A percentile compares a stretch with the other conserved stretches of the same genome.
Evolutionary conservation across 257 asterid species (phyloP).

Genomic region (Rehmannia glutinosa): DNA sequence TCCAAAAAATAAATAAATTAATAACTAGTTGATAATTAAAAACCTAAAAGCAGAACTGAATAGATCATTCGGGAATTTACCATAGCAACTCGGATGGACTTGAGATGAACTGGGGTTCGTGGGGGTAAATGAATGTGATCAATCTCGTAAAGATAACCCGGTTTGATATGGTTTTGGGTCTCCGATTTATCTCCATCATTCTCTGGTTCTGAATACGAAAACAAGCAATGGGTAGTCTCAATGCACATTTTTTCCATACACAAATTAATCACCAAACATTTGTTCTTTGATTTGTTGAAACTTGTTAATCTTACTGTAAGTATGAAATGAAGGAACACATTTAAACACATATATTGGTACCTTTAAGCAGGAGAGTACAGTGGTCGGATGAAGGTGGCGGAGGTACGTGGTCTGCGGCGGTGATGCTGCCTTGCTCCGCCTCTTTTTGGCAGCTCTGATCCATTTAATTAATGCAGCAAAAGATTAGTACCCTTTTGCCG

Average conservation of each 20-base stretch:
- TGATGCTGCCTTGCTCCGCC: constrained; percentile 26
- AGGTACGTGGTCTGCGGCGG: constrained; percentile 18
- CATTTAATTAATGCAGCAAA: constrained; percentile 32
- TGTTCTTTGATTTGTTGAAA: not conserved
- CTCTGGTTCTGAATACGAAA: constrained; percentile 4
- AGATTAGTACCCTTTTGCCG: constrained; percentile 16
- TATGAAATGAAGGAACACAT: not conserved
- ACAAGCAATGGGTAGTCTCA: constrained; percentile 16
- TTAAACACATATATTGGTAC: constrained; percentile 3
- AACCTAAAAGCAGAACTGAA: not conserved
- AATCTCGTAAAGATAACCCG: constrained; percentile 69
- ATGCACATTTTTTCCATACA: not conserved
- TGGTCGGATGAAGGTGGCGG: constrained; percentile 23
- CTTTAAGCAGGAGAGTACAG: constrained; percentile 17
- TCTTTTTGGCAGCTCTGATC: constrained; percentile 24
- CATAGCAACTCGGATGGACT: constrained; percentile 73
- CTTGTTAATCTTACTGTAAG: not conserved
- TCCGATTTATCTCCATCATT: constrained; percentile 17
- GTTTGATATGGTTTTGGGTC: constrained; percentile 25
- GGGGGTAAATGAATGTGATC: constrained; percentile 64
- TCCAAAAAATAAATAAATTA: not conserved
- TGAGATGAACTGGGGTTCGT: constrained; percentile 68
- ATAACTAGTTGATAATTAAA: not conserved
- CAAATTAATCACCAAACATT: too few relatives aligned
- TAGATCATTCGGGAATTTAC: constrained; percentile 25